Percentiles rank a stretch among this genome's conserved stretches.
Conservation (phyloP, 2,329 filamentous ascomycete genomes). For the Sporothrix phasma region DNA sequence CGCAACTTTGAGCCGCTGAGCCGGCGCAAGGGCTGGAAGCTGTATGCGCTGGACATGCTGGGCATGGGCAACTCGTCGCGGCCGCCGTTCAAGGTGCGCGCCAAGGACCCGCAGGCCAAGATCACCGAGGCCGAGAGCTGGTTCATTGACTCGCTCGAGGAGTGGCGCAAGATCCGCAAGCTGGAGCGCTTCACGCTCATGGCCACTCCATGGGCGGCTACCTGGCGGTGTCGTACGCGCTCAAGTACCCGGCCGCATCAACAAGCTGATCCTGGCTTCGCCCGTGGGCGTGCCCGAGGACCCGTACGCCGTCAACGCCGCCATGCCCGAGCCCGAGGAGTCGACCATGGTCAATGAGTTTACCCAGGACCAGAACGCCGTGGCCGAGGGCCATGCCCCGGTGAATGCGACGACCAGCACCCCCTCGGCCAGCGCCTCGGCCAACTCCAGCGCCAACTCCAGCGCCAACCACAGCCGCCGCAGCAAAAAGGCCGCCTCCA, state of each 20-base stretch:
- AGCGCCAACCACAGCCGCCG: slow-evolving; percentile 27
- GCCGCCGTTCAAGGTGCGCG: slow-evolving; percentile 72
- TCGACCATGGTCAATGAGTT: slow-evolving; percentile 71
- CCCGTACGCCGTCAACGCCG: slow-evolving; percentile 73
- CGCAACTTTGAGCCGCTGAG: slow-evolving; percentile 90
- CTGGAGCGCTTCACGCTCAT: slow-evolving; percentile 90
- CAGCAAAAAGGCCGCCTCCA: slow-evolving; percentile 6
- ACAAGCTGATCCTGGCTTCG: slow-evolving; percentile 91
- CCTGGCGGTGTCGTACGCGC: slow-evolving; percentile 84
- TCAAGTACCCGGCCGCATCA: slow-evolving; percentile 89
- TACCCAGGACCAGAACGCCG: slow-evolving; percentile 57
- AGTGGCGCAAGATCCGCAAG: slow-evolving; percentile 82
- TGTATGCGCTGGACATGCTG: slow-evolving; percentile 90
- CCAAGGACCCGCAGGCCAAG: slow-evolving; percentile 72
- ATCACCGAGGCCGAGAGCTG: slow-evolving; percentile 85
- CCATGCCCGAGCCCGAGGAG: slow-evolving; percentile 65
- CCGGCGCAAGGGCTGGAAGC: slow-evolving; percentile 67
- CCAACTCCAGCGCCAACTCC: slow-evolving; percentile 14
- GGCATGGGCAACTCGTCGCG: slow-evolving; percentile 87
- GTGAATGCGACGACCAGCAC: slow-evolving; percentile 22
- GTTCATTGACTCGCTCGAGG: slow-evolving; percentile 93
- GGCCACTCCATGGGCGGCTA: slow-evolving; percentile 89
- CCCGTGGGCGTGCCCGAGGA: slow-evolving; percentile 93
- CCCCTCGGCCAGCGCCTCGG: slow-evolving; percentile 21
- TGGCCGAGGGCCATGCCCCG: slow-evolving; percentile 27